Conservation (phyloP, 2,329 filamentous ascomycete species). For the Ophiostoma angusticollis region DNA sequence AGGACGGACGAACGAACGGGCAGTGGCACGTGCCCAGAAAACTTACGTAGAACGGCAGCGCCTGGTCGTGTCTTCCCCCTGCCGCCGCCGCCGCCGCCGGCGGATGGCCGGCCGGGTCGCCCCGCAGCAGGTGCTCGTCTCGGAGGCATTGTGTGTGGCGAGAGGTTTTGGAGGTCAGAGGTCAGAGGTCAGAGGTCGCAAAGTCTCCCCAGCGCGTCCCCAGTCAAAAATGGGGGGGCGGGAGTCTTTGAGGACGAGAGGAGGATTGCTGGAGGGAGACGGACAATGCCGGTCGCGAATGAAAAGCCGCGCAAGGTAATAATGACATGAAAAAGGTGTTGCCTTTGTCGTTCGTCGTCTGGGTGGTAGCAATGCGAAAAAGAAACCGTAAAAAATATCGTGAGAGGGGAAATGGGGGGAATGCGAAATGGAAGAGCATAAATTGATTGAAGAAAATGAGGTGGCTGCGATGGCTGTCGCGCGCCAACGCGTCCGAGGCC, state of each 20-base stretch:
- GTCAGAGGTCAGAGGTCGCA: neutral
- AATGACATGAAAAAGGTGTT: neutral
- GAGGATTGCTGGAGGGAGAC: neutral
- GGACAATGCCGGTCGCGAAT: neutral
- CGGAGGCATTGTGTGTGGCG: slow-evolving; percentile 6
- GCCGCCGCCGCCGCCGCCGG: slow-evolving; percentile 12
- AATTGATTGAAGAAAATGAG: slow-evolving; percentile 3
- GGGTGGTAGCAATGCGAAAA: neutral
- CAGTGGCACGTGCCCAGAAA: neutral
- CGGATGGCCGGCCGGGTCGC: slow-evolving; percentile 6
- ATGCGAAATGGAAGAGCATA: neutral
- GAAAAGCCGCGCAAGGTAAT: neutral
- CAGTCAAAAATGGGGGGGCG: too few relatives aligned
- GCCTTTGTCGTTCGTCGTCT: too few relatives aligned
- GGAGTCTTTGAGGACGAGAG: neutral
- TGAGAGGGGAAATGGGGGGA: neutral
- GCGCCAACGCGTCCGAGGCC: slow-evolving; percentile 1
- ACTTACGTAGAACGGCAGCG: slow-evolving; percentile 29
- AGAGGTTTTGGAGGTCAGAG: neutral
- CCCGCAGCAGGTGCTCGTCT: neutral
- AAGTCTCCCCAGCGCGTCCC: too few relatives aligned
- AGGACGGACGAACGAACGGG: too few relatives aligned
- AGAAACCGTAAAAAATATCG: neutral
- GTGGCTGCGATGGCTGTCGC: slow-evolving; percentile 8
- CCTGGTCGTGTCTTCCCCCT: slow-evolving; percentile 24